phyloP scores from a whole-genome alignment of 306 rosid genomes.

The Quercus rubra region DNA sequence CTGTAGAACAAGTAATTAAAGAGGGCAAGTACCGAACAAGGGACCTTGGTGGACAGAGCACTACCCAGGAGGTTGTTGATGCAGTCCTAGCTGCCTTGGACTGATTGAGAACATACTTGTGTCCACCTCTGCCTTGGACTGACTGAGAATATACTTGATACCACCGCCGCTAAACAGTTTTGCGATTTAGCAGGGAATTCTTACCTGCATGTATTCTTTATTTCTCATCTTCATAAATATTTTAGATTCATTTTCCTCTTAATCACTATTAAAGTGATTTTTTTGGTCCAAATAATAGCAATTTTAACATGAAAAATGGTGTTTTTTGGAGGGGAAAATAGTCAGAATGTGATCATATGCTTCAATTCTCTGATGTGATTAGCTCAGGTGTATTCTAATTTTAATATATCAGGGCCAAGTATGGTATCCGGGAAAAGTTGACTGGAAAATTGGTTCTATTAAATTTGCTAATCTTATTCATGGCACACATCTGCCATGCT shows the following conservation, averaged over 20 bases:
- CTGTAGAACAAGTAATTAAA: slow-evolving; percentile 63
- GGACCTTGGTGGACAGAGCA: slow-evolving; percentile 85
- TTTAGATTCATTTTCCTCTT: neutral
- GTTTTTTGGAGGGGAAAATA: neutral
- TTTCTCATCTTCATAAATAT: neutral
- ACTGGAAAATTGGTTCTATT: too few relatives aligned
- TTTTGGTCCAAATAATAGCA: neutral
- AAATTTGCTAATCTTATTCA: too few relatives aligned
- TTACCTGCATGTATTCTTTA: neutral
- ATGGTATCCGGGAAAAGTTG: neutral
- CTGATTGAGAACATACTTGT: slow-evolving; percentile 28
- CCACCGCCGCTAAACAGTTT: slow-evolving; percentile 1
- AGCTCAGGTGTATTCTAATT: neutral
- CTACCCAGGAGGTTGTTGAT: slow-evolving; percentile 81
- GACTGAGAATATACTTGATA: slow-evolving; percentile 17
- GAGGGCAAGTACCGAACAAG: slow-evolving; percentile 74
- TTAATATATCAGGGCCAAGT: neutral
- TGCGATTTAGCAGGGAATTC: slow-evolving; percentile 5
- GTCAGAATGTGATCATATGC: neutral
- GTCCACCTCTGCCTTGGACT: slow-evolving; percentile 36
- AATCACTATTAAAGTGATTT: neutral
- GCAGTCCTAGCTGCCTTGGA: slow-evolving; percentile 66
- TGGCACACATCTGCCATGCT: too few relatives aligned
- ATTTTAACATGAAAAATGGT: neutral
- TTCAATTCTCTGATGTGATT: neutral